Conservation (phyloP, 257 asterid genomes). For the Mentha longifolia region DNA sequence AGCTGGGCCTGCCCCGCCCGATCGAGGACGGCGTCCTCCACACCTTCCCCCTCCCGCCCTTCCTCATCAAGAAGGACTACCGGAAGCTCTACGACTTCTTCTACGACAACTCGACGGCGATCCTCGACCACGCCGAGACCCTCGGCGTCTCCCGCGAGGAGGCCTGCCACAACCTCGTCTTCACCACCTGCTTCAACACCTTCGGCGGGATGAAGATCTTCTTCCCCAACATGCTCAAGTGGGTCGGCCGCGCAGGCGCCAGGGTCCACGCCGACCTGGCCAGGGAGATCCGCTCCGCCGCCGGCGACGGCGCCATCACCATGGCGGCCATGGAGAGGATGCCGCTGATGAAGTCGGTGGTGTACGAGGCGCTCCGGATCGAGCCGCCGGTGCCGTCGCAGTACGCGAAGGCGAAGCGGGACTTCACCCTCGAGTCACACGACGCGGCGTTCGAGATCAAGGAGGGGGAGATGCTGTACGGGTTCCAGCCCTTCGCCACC, state of each 20-base stretch:
- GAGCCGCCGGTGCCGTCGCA: slow-evolving; percentile 88
- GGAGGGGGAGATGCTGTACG: slow-evolving; percentile 76
- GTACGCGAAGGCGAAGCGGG: slow-evolving; percentile 70
- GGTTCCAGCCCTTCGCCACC: slow-evolving; percentile 90
- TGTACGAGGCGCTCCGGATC: slow-evolving; percentile 73
- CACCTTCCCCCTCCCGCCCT: slow-evolving; percentile 64
- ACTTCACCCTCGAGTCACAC: slow-evolving; percentile 74
- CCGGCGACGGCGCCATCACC: slow-evolving; percentile 49
- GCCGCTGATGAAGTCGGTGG: slow-evolving; percentile 82
- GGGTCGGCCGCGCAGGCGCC: slow-evolving; percentile 76
- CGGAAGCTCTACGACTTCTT: slow-evolving; percentile 67
- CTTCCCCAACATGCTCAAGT: slow-evolving; percentile 77
- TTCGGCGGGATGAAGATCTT: slow-evolving; percentile 82
- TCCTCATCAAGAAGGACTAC: slow-evolving; percentile 63
- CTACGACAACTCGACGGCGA: slow-evolving; percentile 46
- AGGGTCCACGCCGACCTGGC: slow-evolving; percentile 68
- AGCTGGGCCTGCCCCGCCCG: slow-evolving; percentile 56
- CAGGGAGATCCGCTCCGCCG: slow-evolving; percentile 61
- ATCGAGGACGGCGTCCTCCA: slow-evolving; percentile 77
- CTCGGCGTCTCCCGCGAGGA: slow-evolving; percentile 68
- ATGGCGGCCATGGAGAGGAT: slow-evolving; percentile 71
- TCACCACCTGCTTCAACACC: slow-evolving; percentile 87
- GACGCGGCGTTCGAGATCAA: slow-evolving; percentile 68
- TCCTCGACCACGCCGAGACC: slow-evolving; percentile 69
- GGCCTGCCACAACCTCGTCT: slow-evolving; percentile 80